Percentiles rank a stretch among this genome's conserved stretches.
phyloP scores from a whole-genome alignment of 2,329 filamentous ascomycete species.

The Apiospora sp. region DNA sequence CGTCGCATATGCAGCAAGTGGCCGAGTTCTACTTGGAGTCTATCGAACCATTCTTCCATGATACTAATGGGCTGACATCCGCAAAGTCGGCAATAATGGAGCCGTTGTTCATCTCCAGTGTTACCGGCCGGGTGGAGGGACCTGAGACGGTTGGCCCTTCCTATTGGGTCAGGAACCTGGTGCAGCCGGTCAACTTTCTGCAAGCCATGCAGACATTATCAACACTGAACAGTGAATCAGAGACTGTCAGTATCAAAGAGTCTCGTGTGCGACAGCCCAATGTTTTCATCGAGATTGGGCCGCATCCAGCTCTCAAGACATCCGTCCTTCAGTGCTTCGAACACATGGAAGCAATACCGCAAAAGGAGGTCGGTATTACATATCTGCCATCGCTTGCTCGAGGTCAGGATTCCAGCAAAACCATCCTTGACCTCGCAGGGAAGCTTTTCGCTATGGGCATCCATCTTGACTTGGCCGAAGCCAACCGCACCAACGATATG shows the following conservation, averaged over 20 bases:
- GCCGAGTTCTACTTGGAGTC: conserved; percentile 32
- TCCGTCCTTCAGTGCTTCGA: conserved; percentile 4
- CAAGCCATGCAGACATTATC: conserved; percentile 31
- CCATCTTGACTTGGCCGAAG: conserved; percentile 35
- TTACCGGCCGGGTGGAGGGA: conserved; percentile 31
- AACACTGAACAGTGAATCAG: not conserved
- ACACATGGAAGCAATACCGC: not conserved
- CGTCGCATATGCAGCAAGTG: conserved; percentile 39
- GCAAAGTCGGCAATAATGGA: not conserved
- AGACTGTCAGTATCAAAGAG: not conserved
- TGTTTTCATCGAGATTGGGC: conserved; percentile 23
- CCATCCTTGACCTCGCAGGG: conserved; percentile 39
- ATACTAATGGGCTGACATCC: conserved; percentile 28
- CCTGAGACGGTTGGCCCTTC: conserved; percentile 32
- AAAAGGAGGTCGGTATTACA: not conserved
- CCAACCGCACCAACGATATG: not conserved
- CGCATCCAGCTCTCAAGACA: conserved; percentile 10
- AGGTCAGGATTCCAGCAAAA: conserved; percentile 31
- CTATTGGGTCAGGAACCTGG: conserved; percentile 23
- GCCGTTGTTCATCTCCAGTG: conserved; percentile 34
- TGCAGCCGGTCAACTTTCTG: conserved; percentile 30
- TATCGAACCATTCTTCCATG: conserved; percentile 28
- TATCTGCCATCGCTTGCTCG: conserved; percentile 40
- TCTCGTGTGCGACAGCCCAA: conserved; percentile 19
- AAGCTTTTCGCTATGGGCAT: conserved; percentile 40